Evolutionary conservation across 305 asterid species (phyloP), one percentile per base, ranked within the genome.

Genomic region (Fraxinus nigra): DNA sequence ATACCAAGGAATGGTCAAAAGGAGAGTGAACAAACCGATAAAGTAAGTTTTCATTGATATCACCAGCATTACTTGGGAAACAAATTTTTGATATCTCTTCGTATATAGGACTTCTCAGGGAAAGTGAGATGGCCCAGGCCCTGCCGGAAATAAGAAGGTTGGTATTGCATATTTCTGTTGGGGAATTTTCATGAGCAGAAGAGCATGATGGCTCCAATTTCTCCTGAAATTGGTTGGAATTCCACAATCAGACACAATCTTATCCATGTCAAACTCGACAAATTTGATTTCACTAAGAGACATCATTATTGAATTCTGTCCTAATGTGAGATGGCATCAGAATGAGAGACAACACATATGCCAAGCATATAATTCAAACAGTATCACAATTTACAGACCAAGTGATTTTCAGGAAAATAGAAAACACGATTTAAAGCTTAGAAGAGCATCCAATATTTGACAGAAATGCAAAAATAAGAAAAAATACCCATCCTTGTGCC

Each of bases 51-150:
- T 90, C 95, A 26, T 82, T 82, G 30, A 72, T 75, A 70, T 88
- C 91, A 81, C 87, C 90, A 46, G 30, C 84, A 75, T 90, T 89
- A 84, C 82, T 82, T 37, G 93, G 89, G 77, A 95, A 94, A 83
- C 97, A 96, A 78, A 80, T 81, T 83, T 92, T 89, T 78, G 90
- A 90, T 72, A 96, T 86, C 85, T 93, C 98, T 30, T 93, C 99
- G 54, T 70, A 24, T 43, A 90, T 77, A 83, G 87, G 69, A 85
- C 93, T 84, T 86, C 92, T 90, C 85, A 90, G 82, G 14, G 98
- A 86, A 72, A 96, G 97, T 48, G 99, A 94, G 85, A 96, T 80
- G 35, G 97, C 92, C 98, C 99, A 94, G 40, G 98, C 99, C 88
- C 90, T 89, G 85, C 98, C 98, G 69, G 87, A 72, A 73, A 88